Conservation (phyloP, 2,329 filamentous ascomycete species). For the Aspergillus sp. region DNA sequence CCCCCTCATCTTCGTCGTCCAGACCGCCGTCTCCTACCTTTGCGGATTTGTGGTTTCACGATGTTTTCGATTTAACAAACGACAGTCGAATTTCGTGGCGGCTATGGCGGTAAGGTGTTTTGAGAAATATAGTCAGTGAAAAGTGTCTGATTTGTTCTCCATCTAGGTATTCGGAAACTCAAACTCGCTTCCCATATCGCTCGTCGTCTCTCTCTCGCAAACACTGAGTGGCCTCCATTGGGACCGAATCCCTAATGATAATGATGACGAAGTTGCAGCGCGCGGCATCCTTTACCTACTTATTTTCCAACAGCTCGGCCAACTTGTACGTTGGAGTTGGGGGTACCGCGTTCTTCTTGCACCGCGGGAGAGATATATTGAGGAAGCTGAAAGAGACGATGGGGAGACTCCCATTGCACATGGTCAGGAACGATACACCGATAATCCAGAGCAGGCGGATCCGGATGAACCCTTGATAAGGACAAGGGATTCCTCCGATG, state of each 20-base stretch:
- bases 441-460: conserved; percentile 39
- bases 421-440: conserved; percentile 41
- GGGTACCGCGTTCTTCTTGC: conserved; percentile 94
- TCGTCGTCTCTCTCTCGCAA: conserved; percentile 89
- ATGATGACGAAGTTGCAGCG: conserved; percentile 90
- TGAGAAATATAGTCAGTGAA: background rate
- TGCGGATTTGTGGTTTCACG: conserved; percentile 71
- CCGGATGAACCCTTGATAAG: conserved; percentile 38
- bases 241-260: conserved; percentile 87
- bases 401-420: conserved; percentile 36
- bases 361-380: conserved; percentile 63
- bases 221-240: conserved; percentile 91
- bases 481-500: conserved; percentile 31
- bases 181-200: conserved; percentile 93
- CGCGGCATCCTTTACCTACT: conserved; percentile 92
- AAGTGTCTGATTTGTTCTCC: background rate
- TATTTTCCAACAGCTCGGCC: conserved; percentile 96
- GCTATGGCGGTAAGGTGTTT: conserved; percentile 74
- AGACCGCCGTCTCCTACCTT: conserved; percentile 81
- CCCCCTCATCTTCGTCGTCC: conserved; percentile 86
- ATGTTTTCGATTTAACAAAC: conserved; percentile 76
- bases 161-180: conserved; percentile 87
- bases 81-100: conserved; percentile 89
- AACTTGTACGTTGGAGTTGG: conserved; percentile 96
- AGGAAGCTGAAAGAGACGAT: conserved; percentile 41